Percentiles rank a stretch among this genome's conserved stretches.
Evolutionary conservation across 208 protist genomes (phyloP).

Genomic region (Zelonia costaricensis): DNA sequence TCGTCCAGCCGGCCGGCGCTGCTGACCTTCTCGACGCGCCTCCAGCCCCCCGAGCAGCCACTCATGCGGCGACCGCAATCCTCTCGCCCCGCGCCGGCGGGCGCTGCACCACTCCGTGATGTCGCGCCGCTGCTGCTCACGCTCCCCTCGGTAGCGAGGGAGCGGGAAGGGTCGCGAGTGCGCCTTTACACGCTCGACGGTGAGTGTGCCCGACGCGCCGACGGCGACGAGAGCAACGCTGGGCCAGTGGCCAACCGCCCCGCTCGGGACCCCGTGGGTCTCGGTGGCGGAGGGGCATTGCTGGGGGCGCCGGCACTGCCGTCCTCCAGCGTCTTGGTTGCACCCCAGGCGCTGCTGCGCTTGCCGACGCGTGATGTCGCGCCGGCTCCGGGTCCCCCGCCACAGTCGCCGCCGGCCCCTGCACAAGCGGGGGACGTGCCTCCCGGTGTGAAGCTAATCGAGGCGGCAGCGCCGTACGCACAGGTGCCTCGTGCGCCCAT

Average conservation of each 20-base stretch:
- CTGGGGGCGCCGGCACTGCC: slow-evolving; percentile 53
- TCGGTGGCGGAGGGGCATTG: not conserved
- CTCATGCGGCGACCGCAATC: slow-evolving; percentile 6
- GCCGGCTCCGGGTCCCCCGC: too few species aligned
- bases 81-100: not conserved
- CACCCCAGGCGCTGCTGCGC: slow-evolving; percentile 45
- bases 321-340: slow-evolving; percentile 53
- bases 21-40: slow-evolving; percentile 13
- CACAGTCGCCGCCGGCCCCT: not conserved
- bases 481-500: slow-evolving; percentile 16
- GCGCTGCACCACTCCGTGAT: not conserved
- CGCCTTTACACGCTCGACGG: slow-evolving; percentile 25
- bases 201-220: slow-evolving; percentile 2
- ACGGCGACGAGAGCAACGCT: not conserved
- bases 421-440: not conserved
- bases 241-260: not conserved
- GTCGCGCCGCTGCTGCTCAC: slow-evolving; percentile 10
- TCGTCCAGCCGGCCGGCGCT: slow-evolving; percentile 13
- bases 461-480: slow-evolving; percentile 5
- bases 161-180: slow-evolving; percentile 4
- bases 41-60: slow-evolving; percentile 41
- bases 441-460: not conserved
- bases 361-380: slow-evolving; percentile 6
- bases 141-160: not conserved
- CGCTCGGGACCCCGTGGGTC: too few species aligned